A percentile compares a stretch with the other conserved stretches of the same genome.
Conservation (phyloP, 2,329 filamentous ascomycete genomes). For the Clonostachys rhizophaga region DNA sequence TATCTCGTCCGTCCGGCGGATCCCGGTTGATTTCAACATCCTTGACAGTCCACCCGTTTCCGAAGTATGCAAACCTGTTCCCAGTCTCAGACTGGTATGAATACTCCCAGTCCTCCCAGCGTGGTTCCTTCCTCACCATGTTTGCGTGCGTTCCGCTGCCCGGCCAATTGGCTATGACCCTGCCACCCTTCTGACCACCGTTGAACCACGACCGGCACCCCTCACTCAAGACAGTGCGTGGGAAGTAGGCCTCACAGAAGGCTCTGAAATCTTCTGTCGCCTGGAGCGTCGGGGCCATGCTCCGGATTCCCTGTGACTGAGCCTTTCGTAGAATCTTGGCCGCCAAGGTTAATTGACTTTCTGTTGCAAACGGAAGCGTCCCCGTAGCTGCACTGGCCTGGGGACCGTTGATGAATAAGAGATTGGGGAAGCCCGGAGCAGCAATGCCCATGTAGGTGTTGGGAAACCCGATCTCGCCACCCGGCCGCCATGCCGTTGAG, state of each 20-base stretch:
- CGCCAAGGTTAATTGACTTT: conserved; percentile 61
- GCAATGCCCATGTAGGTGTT: conserved; percentile 63
- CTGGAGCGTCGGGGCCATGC: conserved; percentile 48
- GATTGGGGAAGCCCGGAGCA: conserved; percentile 62
- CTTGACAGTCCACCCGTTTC: conserved; percentile 60
- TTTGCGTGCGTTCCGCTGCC: conserved; percentile 61
- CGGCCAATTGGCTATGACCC: conserved; percentile 67
- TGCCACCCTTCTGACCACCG: conserved; percentile 53
- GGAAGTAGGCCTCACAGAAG: conserved; percentile 53
- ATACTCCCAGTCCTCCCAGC: conserved; percentile 53
- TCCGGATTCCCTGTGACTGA: conserved; percentile 59
- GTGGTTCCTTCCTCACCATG: conserved; percentile 46
- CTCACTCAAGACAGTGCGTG: conserved; percentile 49
- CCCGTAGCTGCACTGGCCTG: conserved; percentile 56
- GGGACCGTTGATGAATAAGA: conserved; percentile 61
- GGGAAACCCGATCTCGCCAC: conserved; percentile 54
- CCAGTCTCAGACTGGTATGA: conserved; percentile 33
- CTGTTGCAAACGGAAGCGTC: conserved; percentile 62
- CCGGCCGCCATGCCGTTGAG: conserved; percentile 15
- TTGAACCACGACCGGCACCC: conserved; percentile 72
- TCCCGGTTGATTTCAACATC: conserved; percentile 36
- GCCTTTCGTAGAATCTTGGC: conserved; percentile 66
- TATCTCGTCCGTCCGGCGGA: conserved; percentile 6
- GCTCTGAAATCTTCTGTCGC: conserved; percentile 62
- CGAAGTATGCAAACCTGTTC: conserved; percentile 57